Evolutionary conservation across 202 grass and related monocot species (phyloP), one percentile per base, ranked within the genome.

Genomic region (Brachypodium distachyon): DNA sequence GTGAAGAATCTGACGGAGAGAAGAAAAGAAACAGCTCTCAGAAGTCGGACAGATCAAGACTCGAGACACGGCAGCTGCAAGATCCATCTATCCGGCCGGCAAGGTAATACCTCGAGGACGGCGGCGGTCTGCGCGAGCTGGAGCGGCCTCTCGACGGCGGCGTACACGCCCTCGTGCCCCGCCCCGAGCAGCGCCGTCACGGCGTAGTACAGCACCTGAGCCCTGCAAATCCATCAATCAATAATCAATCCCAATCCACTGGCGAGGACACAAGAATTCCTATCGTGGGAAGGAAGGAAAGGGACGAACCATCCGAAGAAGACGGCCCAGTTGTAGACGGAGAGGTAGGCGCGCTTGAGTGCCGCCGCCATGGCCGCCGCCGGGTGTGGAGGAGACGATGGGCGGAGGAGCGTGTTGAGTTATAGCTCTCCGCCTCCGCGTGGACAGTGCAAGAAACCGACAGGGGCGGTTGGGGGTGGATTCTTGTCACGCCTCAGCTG

Each of bases 111-210:
- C 86, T 92, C 90, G 4, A 89, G 26, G 57, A 89, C 57, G 10
- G 90, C 90, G 12, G 83, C 90, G 25, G 83, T 92, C 61, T 92
- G 86, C 17, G 83, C 83, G 36, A 92, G 83, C 68, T 86, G 90
- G 70, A 89, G 76, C 31, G 86, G 90, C 72, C 72, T 78, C 86
- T 88, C 76, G 3, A 89, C 86, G 12, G 76, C 59, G 49, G 82
- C 83, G 33, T 92, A 89, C 18, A 92, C 90, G 18, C 19, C 80
- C 26, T 72, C 37, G 40, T 81, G 71, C 14, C 82, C 86, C 1
- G 68, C 76, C 51, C 77, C 58, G 1, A 53, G 75, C 64, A 89
- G 60, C 19, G 86, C 65, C 17, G 72, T 86, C 6, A 81, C 32
- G 6, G 86, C 71, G 12, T 65, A 81, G 77, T 81, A 77, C 34